phyloP scores from a whole-genome alignment of 768 basidiomycete species.

The Lentinula sp. region DNA sequence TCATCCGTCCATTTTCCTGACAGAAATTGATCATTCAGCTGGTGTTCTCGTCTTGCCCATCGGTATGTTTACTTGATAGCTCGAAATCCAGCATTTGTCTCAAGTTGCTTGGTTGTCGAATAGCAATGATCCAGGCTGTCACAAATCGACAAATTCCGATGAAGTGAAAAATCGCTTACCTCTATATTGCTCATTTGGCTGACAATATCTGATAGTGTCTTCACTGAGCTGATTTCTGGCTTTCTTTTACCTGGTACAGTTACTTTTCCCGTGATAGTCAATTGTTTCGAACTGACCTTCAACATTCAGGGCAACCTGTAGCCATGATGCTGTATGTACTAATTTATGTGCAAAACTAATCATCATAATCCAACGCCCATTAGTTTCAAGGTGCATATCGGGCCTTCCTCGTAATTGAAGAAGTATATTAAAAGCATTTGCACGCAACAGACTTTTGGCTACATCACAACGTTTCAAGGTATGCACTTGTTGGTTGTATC shows the following conservation, averaged over 20 bases:
- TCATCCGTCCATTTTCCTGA: neutral
- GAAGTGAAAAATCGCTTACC: conserved; percentile 17
- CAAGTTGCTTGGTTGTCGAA: neutral
- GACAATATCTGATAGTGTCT: conserved; percentile 15
- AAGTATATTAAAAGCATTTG: conserved; percentile 8
- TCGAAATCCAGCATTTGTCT: neutral
- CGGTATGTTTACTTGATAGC: conserved; percentile 13
- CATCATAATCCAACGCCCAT: neutral
- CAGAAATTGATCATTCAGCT: conserved; percentile 10
- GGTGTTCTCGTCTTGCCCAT: conserved; percentile 28
- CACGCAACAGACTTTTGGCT: conserved; percentile 22
- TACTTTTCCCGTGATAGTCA: neutral
- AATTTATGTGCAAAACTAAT: neutral
- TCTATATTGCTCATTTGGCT: neutral
- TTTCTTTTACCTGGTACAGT: conserved; percentile 23
- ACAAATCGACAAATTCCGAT: conserved; percentile 32
- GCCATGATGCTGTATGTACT: conserved; percentile 27
- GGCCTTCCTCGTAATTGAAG: neutral
- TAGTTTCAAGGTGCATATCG: neutral
- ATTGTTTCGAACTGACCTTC: neutral
- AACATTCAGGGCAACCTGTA: conserved; percentile 23
- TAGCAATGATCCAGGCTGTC: conserved; percentile 32
- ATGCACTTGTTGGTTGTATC: neutral
- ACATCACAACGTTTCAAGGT: conserved; percentile 28
- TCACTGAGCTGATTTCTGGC: conserved; percentile 33